Evolutionary conservation across 129 eudicot species (phyloP).

Genomic region (Deinandra increscens): DNA sequence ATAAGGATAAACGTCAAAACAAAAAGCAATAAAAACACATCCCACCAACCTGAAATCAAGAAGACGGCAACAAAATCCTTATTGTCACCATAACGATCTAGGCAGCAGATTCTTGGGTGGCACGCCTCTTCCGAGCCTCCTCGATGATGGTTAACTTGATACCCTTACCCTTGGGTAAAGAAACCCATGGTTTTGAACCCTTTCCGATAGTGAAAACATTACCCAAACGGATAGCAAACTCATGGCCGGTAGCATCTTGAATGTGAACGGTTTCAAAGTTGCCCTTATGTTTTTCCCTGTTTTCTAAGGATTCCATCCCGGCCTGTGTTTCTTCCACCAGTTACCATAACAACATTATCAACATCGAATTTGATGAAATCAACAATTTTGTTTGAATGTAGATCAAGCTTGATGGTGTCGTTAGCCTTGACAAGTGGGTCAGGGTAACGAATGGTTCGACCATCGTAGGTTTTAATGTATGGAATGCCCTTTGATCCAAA

Average conservation of each 20-base stretch:
- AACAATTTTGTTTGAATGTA: slow-evolving; percentile 44
- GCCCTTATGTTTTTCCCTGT: slow-evolving; percentile 61
- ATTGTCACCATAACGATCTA: neutral
- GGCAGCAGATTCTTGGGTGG: slow-evolving; percentile 32
- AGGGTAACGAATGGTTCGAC: no score
- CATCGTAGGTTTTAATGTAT: no score
- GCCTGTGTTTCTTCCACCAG: slow-evolving; percentile 62
- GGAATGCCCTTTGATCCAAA: no score
- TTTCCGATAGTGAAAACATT: slow-evolving; percentile 58
- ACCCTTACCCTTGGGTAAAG: slow-evolving; percentile 63
- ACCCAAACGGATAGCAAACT: slow-evolving; percentile 52
- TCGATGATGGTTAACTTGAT: slow-evolving; percentile 50
- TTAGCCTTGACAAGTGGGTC: no score
- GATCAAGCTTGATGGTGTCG: no score
- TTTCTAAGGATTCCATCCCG: slow-evolving; percentile 60
- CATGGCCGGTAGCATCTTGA: slow-evolving; percentile 52
- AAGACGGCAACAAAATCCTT: neutral
- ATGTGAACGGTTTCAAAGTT: slow-evolving; percentile 55
- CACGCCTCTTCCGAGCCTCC: slow-evolving; percentile 53
- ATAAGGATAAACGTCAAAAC: slow-evolving; percentile 4
- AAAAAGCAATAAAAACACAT: slow-evolving; percentile 9
- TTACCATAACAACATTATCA: slow-evolving; percentile 66
- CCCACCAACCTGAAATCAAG: slow-evolving; percentile 14
- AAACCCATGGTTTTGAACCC: slow-evolving; percentile 68
- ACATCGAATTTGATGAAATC: slow-evolving; percentile 63